Base-by-base conservation (phyloP, 2,329 filamentous ascomycete species). In the Capronia americana region DNA sequence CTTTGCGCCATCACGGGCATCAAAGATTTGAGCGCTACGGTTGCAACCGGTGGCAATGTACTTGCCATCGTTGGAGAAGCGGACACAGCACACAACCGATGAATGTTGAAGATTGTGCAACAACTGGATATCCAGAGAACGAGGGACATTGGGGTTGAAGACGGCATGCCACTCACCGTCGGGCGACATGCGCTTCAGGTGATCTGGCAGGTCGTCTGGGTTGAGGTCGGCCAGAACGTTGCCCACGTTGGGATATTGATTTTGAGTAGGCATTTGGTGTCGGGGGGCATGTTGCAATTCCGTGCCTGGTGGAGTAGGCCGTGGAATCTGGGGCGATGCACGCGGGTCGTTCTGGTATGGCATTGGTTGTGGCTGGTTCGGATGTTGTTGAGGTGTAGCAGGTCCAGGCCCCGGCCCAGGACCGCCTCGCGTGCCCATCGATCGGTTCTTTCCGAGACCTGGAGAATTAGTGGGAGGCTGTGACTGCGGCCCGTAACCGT, bases 21-120 rank as follows among this genome's bases (percentile, higher is more conserved):
- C 95, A 78, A 95, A 99, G 74, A 99, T 99, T 80, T 98, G 94
- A n/a, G 95, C 95, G n/a, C 93, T 97, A 70, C 93, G 86, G 80
- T 99, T 99, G 84, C 95, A 98, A 51, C 95, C 95, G 4, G 95
- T 99, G 7, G 95, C 95, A 63, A 99, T 91, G 73, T 92, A 97
- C 76, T 96, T 93, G 72, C 95, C 95, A 75, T 99, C 95, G 63
- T 91, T 88, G 77, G 94, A 98, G 84, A 99, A 99, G 65, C 95
- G 88, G 41, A 99, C 95, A 77, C 95, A 99, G 85, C 95, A 99
- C 0, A 99, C 95, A 3, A 99, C 95, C 74, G 94, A 98, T 76
- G 97, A 92, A 76, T 99, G 95, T 67, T 88, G 87, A 61, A 99
- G 86, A 64, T 93, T 97, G 81, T 98, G 95, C 56, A 97, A 90